phyloP scores from a whole-genome alignment of 208 protist species.

The Phytomonas francai region DNA sequence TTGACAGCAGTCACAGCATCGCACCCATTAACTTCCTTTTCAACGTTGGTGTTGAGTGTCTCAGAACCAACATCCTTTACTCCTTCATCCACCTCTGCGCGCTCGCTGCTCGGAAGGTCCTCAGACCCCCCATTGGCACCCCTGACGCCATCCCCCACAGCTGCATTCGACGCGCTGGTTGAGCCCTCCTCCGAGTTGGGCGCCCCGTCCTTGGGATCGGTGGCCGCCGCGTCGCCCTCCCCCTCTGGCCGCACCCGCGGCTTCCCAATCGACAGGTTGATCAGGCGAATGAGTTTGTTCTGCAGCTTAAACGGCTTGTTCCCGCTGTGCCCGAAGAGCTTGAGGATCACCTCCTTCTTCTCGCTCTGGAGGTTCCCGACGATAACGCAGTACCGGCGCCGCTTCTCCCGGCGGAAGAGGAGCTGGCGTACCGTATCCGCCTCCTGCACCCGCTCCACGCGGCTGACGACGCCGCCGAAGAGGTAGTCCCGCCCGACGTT shows the following conservation, averaged over 20 bases:
- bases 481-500: slow-evolving; percentile 22
- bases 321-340: slow-evolving; percentile 74
- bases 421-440: slow-evolving; percentile 68
- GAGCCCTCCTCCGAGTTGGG: not conserved
- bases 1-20: not conserved
- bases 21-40: slow-evolving; percentile 3
- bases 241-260: slow-evolving; percentile 24
- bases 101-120: not conserved
- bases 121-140: not conserved
- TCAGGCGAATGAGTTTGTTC: slow-evolving; percentile 74
- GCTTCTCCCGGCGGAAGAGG: slow-evolving; percentile 77
- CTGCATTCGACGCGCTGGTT: not conserved
- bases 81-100: not conserved
- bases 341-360: slow-evolving; percentile 48
- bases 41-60: not conserved
- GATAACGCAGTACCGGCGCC: slow-evolving; percentile 77
- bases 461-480: slow-evolving; percentile 21
- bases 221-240: not conserved
- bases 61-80: not conserved
- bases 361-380: slow-evolving; percentile 64
- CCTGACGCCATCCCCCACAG: slow-evolving; percentile 8
- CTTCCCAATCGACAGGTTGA: slow-evolving; percentile 75
- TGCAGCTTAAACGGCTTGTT: slow-evolving; percentile 80
- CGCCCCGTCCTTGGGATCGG: not conserved
- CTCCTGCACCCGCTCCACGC: slow-evolving; percentile 15